A percentile compares a stretch with the other conserved stretches of the same genome.
These are phyloP conservation scores for Syzygium oleosum DNA, from an alignment of 345 rosid genomes.

Conservation along the genomic window DNA sequence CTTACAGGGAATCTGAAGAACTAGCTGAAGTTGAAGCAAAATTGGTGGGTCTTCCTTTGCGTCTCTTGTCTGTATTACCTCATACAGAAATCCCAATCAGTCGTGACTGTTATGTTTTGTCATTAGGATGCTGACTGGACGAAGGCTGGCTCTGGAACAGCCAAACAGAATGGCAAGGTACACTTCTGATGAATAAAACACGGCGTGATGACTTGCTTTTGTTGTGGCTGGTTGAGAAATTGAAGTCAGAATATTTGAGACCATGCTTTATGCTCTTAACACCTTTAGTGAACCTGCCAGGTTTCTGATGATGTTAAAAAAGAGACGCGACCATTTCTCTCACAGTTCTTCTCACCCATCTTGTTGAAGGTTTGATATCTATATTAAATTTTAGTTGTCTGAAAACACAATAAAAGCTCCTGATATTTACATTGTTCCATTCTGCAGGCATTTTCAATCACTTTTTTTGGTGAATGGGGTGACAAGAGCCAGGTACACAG, in stretches of 20 bases:
- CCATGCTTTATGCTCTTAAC: not conserved
- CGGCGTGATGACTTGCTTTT: not conserved
- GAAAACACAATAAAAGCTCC: not conserved
- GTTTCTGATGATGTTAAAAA: conserved; percentile 64
- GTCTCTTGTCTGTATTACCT: not conserved
- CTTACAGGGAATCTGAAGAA: conserved; percentile 61
- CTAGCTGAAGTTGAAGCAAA: conserved; percentile 86
- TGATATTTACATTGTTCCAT: conserved; percentile 1
- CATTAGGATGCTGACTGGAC: conserved; percentile 66
- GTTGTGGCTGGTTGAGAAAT: not conserved
- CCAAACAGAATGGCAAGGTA: conserved; percentile 55
- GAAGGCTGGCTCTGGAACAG: conserved; percentile 34
- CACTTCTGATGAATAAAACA: not conserved
- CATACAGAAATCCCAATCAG: not conserved
- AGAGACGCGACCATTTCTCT: conserved; percentile 52
- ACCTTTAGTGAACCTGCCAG: conserved; percentile 12
- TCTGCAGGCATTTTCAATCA: conserved; percentile 87
- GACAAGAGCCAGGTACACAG: conserved; percentile 86
- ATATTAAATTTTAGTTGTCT: not conserved
- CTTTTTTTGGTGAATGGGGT: conserved; percentile 97
- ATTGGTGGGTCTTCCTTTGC: conserved; percentile 41
- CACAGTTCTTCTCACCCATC: conserved; percentile 82
- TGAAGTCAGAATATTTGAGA: not conserved
- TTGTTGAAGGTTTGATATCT: conserved; percentile 54
- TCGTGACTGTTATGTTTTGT: not conserved